Evolutionary conservation across 805 yeast genomes (phyloP), one percentile per base, ranked within the genome.

Genomic region (Cyberlindnera bimundalis): DNA sequence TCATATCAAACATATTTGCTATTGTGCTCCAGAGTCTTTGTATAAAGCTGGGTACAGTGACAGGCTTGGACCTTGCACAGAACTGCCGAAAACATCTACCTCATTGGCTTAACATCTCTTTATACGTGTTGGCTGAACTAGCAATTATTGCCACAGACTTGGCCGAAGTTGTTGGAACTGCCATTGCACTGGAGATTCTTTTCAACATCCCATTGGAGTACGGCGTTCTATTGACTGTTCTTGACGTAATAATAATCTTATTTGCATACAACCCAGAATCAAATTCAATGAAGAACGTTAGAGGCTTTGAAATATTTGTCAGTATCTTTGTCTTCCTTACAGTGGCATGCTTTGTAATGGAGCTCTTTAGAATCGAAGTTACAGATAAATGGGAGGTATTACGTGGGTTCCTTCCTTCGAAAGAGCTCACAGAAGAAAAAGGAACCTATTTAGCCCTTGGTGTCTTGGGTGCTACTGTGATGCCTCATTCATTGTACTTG

Each of bases 91-190:
- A 70, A 45, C 81, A 81, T 51, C 66, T 85, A 17, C 84, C 88
- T 0, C 58, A 59, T 12, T 73, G 79, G 73, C 62, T 81, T 46
- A 81, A 81, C 49, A 41, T 79, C 10, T 45, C 71, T 6, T 65
- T 88, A 5, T 89, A 88, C 58, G 58, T 76, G 2, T 71, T 84
- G 51, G 88, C 96, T 0, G 96, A 89, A 54, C 52, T 86, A 18
- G 96, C 96, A 3, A 89, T 89, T 46, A 81, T 89, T 26, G 95
- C 96, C 9, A 89, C 97, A 0, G 97, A 89, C 59, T 66, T 89
- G 53, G 96, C 96, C 1, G 97, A 89, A 61, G 96, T 89, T 10
- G 91, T 89, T 7, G 97, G 97, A 2, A 84, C 96, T 3, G 96
- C 96, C 10, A 85, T 89, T 35, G 79, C 96, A 0, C 68, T 89